Evolutionary conservation across 2,329 filamentous ascomycete species (phyloP).

Genomic region (Chaetomiaceae sp.): DNA sequence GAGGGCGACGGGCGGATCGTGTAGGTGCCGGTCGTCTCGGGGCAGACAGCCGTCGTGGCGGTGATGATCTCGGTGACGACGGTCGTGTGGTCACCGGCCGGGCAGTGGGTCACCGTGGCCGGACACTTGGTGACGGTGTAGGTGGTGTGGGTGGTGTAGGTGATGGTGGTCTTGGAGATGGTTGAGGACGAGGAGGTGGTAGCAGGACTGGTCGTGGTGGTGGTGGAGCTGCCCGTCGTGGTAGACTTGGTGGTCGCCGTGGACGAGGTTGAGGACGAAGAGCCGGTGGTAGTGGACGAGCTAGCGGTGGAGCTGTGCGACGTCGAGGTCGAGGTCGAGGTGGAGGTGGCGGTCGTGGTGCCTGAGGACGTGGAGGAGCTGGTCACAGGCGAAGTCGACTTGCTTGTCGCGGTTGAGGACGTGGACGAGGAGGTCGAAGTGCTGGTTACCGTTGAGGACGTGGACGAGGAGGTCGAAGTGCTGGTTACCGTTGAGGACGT

Average conservation of each 20-base stretch:
- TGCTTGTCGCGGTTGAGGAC: too few species aligned
- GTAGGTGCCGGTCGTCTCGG: constrained; percentile 16
- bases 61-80: constrained; percentile 13
- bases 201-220: not conserved
- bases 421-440: too few species aligned
- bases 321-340: not conserved
- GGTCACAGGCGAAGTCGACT: not conserved
- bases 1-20: constrained; percentile 2
- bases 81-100: constrained; percentile 2
- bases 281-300: not conserved
- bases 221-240: not conserved
- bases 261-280: not conserved
- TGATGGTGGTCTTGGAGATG: constrained; percentile 16
- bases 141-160: constrained; percentile 11
- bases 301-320: constrained; percentile 1
- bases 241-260: not conserved
- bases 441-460: too few species aligned
- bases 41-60: constrained; percentile 15
- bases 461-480: not conserved
- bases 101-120: constrained; percentile 14
- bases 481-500: too few species aligned
- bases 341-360: not conserved
- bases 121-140: constrained; percentile 20
- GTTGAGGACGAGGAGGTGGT: constrained; percentile 1
- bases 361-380: too few species aligned